These are phyloP conservation scores for Arbutus unedo DNA, from an alignment of 148 eudicot species.

Conservation along the genomic window DNA sequence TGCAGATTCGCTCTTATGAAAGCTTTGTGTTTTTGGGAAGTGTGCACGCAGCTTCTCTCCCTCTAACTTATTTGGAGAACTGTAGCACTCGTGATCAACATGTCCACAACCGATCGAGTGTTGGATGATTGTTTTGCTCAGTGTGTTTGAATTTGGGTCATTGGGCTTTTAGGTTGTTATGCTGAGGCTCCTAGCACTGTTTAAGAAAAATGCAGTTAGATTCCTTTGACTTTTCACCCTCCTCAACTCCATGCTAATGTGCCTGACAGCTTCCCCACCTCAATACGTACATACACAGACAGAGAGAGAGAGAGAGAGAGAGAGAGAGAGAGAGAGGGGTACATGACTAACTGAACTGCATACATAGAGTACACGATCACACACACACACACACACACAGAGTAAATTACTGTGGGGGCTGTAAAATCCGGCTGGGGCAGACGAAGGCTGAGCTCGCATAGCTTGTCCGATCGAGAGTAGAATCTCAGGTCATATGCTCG, in stretches of 20 bases:
- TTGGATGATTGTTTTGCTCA: not conserved
- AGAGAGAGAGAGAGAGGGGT: not conserved
- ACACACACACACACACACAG: not conserved
- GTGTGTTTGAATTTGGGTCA: not conserved
- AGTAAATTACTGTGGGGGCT: no score
- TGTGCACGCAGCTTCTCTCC: not conserved
- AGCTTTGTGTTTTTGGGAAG: not conserved
- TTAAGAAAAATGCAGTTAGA: not conserved
- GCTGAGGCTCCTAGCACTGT: not conserved
- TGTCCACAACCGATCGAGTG: not conserved
- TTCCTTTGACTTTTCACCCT: not conserved
- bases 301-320: conserved; percentile 7
- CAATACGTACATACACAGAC: not conserved
- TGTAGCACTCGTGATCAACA: not conserved
- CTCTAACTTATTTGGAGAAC: not conserved
- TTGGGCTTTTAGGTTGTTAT: not conserved
- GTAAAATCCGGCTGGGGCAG: no score
- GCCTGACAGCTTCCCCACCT: not conserved
- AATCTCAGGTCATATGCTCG: no score
- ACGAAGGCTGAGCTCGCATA: no score
- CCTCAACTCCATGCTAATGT: not conserved
- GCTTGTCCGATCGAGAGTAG: no score
- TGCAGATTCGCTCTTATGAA: not conserved
- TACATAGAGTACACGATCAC: no score
- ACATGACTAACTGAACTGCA: not conserved